Base-by-base conservation (phyloP, 805 yeast genomes). In the Yamadazyma kitorensis region DNA sequence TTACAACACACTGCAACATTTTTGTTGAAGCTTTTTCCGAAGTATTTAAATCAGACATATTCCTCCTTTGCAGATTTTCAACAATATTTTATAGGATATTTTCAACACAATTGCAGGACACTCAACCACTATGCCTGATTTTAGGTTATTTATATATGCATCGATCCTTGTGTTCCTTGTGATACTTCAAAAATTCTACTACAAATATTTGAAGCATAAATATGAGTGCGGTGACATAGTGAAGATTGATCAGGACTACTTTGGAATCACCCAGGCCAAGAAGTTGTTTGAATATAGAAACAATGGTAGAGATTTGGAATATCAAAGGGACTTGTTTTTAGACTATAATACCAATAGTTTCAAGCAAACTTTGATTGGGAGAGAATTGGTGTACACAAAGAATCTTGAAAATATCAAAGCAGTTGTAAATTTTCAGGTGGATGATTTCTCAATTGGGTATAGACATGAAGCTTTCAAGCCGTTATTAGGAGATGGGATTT, bases 321-420 rank as follows among this genome's bases (percentile, higher is more conserved):
- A 29, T 13, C 45, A 41, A 28, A 30, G 34, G 27, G 18, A 21
- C 4, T 12, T 32, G 11, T 41, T 42, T 27, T n/a, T 24, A 4
- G 20, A 32, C 4, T 33, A 29, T 19, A 23, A 32, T n/a, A 24
- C 37, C 10, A 58, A 58, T 20, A 54, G 56, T 2, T 35, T 44
- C 17, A 24, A 24, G 6, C 27, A 45, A 19, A 37, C 40, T 13
- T 29, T 51, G 17, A 29, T 47, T 5, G 58, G 56, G 3, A 40
- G 43, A 23, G 41, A 39, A 6, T 30, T 61, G 7, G 24, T 60
- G 21, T 33, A 49, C 33, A 61, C 70, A 14, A 41, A 40, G 26
- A 68, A 64, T 32, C 59, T 64, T 3, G 66, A 58, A 34, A 61
- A 60, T 31, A 52, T 60, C 27, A 62, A 62, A 40, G 65, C 66